These are phyloP conservation scores for Metschnikowia dekortorum DNA, from an alignment of 805 yeast species.

Conservation along the genomic window DNA sequence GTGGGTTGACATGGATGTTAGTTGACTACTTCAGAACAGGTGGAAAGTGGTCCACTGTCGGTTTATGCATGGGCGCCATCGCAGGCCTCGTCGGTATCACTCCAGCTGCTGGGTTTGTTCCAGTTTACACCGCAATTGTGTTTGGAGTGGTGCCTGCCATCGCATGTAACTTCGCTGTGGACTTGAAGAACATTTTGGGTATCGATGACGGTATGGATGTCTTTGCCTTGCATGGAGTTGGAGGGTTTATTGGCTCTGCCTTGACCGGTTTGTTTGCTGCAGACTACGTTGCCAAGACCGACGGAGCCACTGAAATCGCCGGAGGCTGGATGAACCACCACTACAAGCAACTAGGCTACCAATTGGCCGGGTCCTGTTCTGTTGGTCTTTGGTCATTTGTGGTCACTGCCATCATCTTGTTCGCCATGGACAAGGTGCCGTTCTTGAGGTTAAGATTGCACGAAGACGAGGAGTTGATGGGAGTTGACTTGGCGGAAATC, in stretches of 20 bases:
- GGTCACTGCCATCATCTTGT: conserved; percentile 65
- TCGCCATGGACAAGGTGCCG: conserved; percentile 70
- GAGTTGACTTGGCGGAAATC: conserved; percentile 85
- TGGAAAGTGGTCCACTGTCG: conserved; percentile 88
- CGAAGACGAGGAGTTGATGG: conserved; percentile 82
- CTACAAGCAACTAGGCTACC: conserved; percentile 81
- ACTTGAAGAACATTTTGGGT: conserved; percentile 61
- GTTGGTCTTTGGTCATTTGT: conserved; percentile 72
- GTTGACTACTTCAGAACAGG: conserved; percentile 85
- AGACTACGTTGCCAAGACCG: conserved; percentile 80
- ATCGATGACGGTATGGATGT: conserved; percentile 96
- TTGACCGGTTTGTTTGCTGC: conserved; percentile 92
- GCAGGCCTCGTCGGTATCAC: conserved; percentile 94
- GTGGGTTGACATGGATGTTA: conserved; percentile 93
- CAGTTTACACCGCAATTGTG: conserved; percentile 53
- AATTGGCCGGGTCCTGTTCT: conserved; percentile 72
- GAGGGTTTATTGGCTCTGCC: conserved; percentile 80
- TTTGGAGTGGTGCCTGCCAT: conserved; percentile 22
- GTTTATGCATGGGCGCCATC: conserved; percentile 89
- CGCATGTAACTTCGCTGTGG: conserved; percentile 82
- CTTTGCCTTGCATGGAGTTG: conserved; percentile 90
- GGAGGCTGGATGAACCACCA: conserved; percentile 92
- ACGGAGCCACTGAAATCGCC: conserved; percentile 57
- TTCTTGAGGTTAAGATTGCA: conserved; percentile 75
- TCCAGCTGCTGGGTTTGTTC: conserved; percentile 96